Conservation (phyloP, 2,329 filamentous ascomycete genomes). For the Teratosphaeria pseudoeucalypti region DNA sequence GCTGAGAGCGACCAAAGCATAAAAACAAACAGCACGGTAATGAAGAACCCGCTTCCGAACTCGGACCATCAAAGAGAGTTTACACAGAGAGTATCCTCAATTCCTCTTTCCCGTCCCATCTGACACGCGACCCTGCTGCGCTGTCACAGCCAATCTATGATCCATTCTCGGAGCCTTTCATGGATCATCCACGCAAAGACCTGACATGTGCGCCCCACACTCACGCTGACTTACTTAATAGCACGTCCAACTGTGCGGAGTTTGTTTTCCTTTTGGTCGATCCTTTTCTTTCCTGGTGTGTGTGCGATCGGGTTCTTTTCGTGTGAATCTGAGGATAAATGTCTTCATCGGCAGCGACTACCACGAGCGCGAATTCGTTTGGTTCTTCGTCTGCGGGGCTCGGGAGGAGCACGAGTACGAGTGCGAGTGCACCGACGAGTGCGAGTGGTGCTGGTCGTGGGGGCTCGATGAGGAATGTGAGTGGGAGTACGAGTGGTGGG, state of each 20-base stretch:
- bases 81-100: neutral
- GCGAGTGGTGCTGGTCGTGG: neutral
- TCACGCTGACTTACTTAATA: neutral
- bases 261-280: neutral
- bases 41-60: neutral
- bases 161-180: neutral
- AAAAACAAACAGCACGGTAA: neutral
- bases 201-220: neutral
- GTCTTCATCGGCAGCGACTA: neutral
- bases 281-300: neutral
- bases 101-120: neutral
- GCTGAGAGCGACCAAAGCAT: neutral
- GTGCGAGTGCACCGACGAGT: neutral
- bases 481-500: too few relatives aligned
- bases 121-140: neutral
- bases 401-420: neutral
- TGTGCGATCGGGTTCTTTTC: neutral
- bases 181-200: neutral
- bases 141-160: neutral
- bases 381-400: neutral
- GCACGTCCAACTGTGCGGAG: neutral
- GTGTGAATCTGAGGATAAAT: neutral
- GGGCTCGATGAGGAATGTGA: too few relatives aligned
- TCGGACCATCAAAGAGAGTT: neutral
- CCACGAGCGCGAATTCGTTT: neutral